Conservation (phyloP, 345 rosid species). For the Fremontodendron californicum region DNA sequence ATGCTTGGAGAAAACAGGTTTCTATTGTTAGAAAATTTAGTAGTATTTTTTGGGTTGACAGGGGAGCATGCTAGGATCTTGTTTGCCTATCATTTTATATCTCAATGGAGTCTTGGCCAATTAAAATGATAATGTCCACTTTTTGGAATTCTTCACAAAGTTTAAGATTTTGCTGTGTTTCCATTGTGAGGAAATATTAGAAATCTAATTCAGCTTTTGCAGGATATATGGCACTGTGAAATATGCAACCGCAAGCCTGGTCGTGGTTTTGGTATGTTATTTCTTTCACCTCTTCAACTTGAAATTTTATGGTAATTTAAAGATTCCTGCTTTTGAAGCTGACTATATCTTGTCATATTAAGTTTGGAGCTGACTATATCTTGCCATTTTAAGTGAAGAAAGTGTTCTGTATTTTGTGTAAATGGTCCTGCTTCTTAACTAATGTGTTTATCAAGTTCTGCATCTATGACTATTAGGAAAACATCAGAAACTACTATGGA, state of each 20-base stretch:
- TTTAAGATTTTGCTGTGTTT: neutral
- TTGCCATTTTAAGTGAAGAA: neutral
- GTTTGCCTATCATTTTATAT: neutral
- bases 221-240: slow-evolving; percentile 73
- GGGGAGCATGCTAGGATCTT: neutral
- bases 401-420: neutral
- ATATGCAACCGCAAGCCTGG: slow-evolving; percentile 68
- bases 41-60: neutral
- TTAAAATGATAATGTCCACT: neutral
- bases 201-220: slow-evolving; percentile 22
- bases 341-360: neutral
- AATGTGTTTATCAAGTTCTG: neutral
- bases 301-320: neutral
- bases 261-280: slow-evolving; percentile 61
- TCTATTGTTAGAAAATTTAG: neutral
- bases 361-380: neutral
- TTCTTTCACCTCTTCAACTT: slow-evolving; percentile 3
- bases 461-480: neutral
- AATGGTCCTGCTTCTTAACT: neutral
- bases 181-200: slow-evolving; percentile 1
- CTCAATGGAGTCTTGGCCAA: neutral
- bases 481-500: neutral
- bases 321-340: neutral
- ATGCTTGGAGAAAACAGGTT: neutral
- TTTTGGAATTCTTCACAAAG: neutral